Evolutionary conservation across 1,284 basidiomycete species (phyloP).

Genomic region (Ustilago vetiveriae): DNA sequence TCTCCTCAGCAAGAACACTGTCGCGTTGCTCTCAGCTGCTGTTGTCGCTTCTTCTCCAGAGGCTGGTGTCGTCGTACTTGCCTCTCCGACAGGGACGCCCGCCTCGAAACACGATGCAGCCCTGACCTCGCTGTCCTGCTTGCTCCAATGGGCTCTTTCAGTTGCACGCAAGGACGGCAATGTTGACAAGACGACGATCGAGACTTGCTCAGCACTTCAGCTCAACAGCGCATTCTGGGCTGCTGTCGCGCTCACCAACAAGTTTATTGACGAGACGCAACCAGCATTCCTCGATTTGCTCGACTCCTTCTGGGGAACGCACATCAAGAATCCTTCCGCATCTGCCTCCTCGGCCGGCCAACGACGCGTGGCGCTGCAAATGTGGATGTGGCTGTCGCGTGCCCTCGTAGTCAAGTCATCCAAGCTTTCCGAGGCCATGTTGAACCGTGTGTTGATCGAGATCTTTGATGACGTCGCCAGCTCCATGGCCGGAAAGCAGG

Average conservation of each 20-base stretch:
- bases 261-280: conserved; percentile 45
- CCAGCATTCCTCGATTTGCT: conserved; percentile 30
- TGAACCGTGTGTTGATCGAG: conserved; percentile 41
- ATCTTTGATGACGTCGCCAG: conserved; percentile 43
- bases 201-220: conserved; percentile 21
- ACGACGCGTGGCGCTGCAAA: conserved; percentile 33
- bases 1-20: conserved; percentile 15
- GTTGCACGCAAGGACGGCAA: neutral
- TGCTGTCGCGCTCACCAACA: conserved; percentile 45
- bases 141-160: conserved; percentile 33
- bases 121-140: conserved; percentile 8
- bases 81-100: neutral
- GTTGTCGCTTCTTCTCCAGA: conserved; percentile 22
- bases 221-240: conserved; percentile 31
- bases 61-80: conserved; percentile 16
- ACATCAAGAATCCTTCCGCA: conserved; percentile 11
- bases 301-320: conserved; percentile 42
- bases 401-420: conserved; percentile 49
- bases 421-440: conserved; percentile 46
- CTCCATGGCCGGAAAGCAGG: neutral
- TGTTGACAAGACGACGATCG: neutral
- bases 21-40: conserved; percentile 35
- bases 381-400: conserved; percentile 58
- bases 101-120: conserved; percentile 22
- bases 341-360: neutral